Percentiles rank a stretch among this genome's conserved stretches.
Conservation (phyloP, 2,329 filamentous ascomycete species). For the Diaporthe eres region DNA sequence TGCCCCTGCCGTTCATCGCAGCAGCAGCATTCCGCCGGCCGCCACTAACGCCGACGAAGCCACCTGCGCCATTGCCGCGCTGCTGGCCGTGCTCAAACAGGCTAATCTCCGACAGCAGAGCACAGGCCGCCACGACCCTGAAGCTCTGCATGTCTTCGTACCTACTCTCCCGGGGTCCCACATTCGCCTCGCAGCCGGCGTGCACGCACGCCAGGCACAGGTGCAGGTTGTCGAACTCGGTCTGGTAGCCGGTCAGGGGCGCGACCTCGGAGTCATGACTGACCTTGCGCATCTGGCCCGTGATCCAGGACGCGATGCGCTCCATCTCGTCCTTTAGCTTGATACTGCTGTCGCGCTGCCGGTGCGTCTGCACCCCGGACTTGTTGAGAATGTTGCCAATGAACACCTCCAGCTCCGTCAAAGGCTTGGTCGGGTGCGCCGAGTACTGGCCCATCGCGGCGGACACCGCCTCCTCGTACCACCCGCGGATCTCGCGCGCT, state of each 20-base stretch:
- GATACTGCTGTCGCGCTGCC: conserved; percentile 66
- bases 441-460: conserved; percentile 60
- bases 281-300: conserved; percentile 51
- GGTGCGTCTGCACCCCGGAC: conserved; percentile 61
- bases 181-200: conserved; percentile 40
- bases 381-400: conserved; percentile 70
- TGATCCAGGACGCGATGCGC: conserved; percentile 58
- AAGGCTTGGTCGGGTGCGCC: conserved; percentile 58
- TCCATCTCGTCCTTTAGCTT: conserved; percentile 68
- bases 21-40: background rate
- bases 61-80: background rate
- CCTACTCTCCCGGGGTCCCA: conserved; percentile 12
- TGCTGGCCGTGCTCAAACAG: conserved; percentile 15
- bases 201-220: conserved; percentile 51
- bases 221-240: conserved; percentile 44
- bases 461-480: conserved; percentile 62
- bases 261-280: background rate
- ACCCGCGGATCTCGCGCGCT: conserved; percentile 56
- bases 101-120: conserved; percentile 49
- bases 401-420: conserved; percentile 68
- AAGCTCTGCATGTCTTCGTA: conserved; percentile 48
- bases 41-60: conserved; percentile 27
- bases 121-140: conserved; percentile 49
- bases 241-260: conserved; percentile 37
- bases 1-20: background rate